phyloP scores from a whole-genome alignment of 2,329 filamentous ascomycete species.

The Fusarium graminum region DNA sequence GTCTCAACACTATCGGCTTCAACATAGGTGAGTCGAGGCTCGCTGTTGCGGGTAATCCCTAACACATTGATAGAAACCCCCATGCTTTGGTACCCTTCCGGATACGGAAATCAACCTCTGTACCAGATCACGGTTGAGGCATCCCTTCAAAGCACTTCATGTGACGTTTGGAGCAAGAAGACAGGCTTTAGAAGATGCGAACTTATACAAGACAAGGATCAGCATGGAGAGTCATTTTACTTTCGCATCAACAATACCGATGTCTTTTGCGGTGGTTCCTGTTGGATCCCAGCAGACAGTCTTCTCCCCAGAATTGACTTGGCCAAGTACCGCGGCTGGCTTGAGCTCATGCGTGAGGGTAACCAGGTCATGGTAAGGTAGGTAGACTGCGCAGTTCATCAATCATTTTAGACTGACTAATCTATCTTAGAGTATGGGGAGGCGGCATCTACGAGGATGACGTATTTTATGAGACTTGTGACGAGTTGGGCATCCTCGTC shows the following conservation, averaged over 20 bases:
- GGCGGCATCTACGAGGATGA: conserved; percentile 70
- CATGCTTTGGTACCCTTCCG: conserved; percentile 5
- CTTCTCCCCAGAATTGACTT: conserved; percentile 69
- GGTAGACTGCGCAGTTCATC: conserved; percentile 9
- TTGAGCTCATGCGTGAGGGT: conserved; percentile 73
- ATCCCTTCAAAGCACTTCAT: neutral
- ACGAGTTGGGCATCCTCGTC: conserved; percentile 75
- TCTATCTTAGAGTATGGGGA: conserved; percentile 43
- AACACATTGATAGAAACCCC: neutral
- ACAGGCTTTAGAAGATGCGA: conserved; percentile 10
- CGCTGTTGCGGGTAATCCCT: neutral
- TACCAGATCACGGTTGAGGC: conserved; percentile 15
- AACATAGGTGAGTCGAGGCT: neutral
- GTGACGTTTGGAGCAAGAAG: neutral
- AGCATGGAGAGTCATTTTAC: conserved; percentile 78
- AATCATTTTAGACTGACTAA: neutral
- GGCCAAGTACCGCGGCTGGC: conserved; percentile 72
- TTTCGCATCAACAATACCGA: conserved; percentile 79
- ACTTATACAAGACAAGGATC: conserved; percentile 56
- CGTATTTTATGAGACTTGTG: conserved; percentile 75
- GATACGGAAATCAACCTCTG: conserved; percentile 23
- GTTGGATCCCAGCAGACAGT: conserved; percentile 84
- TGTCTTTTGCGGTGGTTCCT: conserved; percentile 79
- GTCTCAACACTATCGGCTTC: neutral
- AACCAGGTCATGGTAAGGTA: conserved; percentile 47